phyloP scores from a whole-genome alignment of 1,284 basidiomycete genomes.

The Laetiporus sulphureus region DNA sequence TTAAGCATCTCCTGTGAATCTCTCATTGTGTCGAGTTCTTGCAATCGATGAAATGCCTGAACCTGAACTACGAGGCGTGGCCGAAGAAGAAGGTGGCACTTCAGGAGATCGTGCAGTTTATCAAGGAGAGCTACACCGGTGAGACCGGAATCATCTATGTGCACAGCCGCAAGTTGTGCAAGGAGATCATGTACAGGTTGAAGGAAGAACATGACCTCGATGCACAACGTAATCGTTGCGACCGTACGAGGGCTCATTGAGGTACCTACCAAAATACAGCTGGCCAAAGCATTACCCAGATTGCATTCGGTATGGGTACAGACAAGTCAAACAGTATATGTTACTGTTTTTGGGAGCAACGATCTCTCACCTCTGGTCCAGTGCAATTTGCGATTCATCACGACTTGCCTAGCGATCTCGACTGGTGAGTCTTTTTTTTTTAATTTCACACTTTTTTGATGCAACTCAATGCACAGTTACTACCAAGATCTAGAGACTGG shows the following conservation, averaged over 20 bases:
- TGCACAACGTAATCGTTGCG: constrained; percentile 85
- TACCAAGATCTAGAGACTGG: no score
- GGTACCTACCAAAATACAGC: neutral
- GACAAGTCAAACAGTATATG: constrained; percentile 78
- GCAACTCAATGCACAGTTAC: no score
- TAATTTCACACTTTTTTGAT: no score
- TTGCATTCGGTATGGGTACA: constrained; percentile 97
- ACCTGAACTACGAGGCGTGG: constrained; percentile 80
- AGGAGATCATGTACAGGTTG: constrained; percentile 71
- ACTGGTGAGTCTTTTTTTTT: constrained; percentile 44
- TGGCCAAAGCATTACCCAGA: constrained; percentile 4
- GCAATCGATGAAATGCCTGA: constrained; percentile 91
- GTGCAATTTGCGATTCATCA: constrained; percentile 80
- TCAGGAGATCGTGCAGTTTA: constrained; percentile 72
- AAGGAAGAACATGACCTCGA: constrained; percentile 47
- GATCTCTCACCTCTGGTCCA: constrained; percentile 18
- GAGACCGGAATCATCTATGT: constrained; percentile 90
- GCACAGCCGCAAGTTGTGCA: constrained; percentile 65
- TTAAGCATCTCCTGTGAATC: constrained; percentile 69
- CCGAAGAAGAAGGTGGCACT: no score
- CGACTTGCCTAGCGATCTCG: constrained; percentile 61
- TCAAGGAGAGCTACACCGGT: constrained; percentile 50
- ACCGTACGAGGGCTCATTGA: constrained; percentile 45
- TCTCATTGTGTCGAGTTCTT: constrained; percentile 52
- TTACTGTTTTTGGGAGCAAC: neutral